Evolutionary conservation across 208 protist genomes (phyloP).

Genomic region (Acanthamoeba comandoni): DNA sequence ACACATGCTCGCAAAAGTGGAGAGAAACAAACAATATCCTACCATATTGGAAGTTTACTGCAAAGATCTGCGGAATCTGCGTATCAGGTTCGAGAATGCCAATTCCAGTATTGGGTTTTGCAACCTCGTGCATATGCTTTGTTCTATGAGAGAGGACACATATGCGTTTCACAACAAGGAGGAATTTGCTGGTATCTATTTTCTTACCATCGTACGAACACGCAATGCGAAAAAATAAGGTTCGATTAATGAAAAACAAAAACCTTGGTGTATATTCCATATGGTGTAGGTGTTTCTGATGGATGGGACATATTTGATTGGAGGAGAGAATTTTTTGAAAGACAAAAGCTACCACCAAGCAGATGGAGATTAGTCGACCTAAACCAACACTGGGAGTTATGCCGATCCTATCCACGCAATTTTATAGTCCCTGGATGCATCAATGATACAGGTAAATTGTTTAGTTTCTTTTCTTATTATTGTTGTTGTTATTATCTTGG

Average conservation of each 20-base stretch:
- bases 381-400: slow-evolving; percentile 74
- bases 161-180: slow-evolving; percentile 76
- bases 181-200: slow-evolving; percentile 33
- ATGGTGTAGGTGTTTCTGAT: not conserved
- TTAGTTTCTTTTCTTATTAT: slow-evolving; percentile 3
- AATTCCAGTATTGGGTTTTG: slow-evolving; percentile 71
- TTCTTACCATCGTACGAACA: too few species aligned
- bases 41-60: slow-evolving; percentile 64
- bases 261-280: too few species aligned
- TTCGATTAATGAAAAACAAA: too few species aligned
- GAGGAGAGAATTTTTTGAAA: slow-evolving; percentile 64
- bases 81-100: slow-evolving; percentile 69
- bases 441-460: not conserved
- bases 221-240: too few species aligned
- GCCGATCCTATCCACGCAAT: slow-evolving; percentile 60
- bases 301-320: slow-evolving; percentile 74
- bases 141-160: slow-evolving; percentile 38
- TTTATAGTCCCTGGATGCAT: slow-evolving; percentile 64
- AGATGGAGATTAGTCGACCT: slow-evolving; percentile 8
- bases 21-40: slow-evolving; percentile 69
- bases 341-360: slow-evolving; percentile 25
- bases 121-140: slow-evolving; percentile 43
- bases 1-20: slow-evolving; percentile 68
- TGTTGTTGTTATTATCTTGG: too few species aligned
- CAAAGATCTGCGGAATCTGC: slow-evolving; percentile 72